phyloP scores from a whole-genome alignment of 2,329 filamentous ascomycete species.

The Colletotrichum orchidophilum region DNA sequence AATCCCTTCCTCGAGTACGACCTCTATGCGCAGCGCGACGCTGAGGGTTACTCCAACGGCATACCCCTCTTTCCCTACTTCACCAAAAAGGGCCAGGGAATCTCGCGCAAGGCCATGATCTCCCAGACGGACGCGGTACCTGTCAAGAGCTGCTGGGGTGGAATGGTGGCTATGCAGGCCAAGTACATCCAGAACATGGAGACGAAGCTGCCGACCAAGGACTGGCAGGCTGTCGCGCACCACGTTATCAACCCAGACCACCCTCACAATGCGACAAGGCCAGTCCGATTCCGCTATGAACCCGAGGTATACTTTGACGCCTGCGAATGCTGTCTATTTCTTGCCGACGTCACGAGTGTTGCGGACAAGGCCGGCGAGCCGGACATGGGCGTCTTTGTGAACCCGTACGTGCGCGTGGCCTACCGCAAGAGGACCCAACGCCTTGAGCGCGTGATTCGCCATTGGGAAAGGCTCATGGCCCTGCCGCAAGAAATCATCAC shows the following conservation, averaged over 20 bases:
- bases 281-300: slow-evolving; percentile 54
- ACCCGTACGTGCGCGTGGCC: slow-evolving; percentile 78
- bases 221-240: slow-evolving; percentile 40
- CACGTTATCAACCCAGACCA: slow-evolving; percentile 45
- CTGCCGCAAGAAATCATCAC: slow-evolving; percentile 68
- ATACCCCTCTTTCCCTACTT: slow-evolving; percentile 77
- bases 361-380: slow-evolving; percentile 42
- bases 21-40: slow-evolving; percentile 76
- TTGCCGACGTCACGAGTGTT: slow-evolving; percentile 55
- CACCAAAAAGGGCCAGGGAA: slow-evolving; percentile 58
- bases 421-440: slow-evolving; percentile 56
- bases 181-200: slow-evolving; percentile 62
- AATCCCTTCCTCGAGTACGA: slow-evolving; percentile 77
- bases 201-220: slow-evolving; percentile 41
- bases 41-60: slow-evolving; percentile 69
- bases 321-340: slow-evolving; percentile 71
- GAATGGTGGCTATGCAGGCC: slow-evolving; percentile 75
- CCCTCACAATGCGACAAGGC: slow-evolving; percentile 38
- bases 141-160: slow-evolving; percentile 80
- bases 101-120: slow-evolving; percentile 71
- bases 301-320: slow-evolving; percentile 69
- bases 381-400: slow-evolving; percentile 71
- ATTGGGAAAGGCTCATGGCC: slow-evolving; percentile 73
- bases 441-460: slow-evolving; percentile 55
- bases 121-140: slow-evolving; percentile 70